phyloP scores from a whole-genome alignment of 2,329 filamentous ascomycete genomes.

The Elsinoe ampelina region DNA sequence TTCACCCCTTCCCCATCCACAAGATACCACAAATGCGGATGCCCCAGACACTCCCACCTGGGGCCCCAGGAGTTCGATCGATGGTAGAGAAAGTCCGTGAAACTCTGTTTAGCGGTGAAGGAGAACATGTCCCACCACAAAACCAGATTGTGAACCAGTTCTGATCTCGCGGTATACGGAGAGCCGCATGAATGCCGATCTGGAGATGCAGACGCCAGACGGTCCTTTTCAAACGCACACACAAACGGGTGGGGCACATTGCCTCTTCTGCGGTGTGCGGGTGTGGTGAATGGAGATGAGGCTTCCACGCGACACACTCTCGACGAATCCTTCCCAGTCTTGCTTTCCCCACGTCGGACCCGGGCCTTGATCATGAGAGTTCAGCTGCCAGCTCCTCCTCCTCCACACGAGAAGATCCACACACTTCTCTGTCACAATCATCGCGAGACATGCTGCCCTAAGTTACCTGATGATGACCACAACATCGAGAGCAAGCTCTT shows the following conservation, averaged over 20 bases:
- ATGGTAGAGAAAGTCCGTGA: neutral
- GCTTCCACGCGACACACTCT: neutral
- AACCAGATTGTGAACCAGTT: neutral
- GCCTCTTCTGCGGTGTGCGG: neutral
- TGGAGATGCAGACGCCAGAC: no score
- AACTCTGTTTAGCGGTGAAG: neutral
- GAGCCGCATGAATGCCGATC: neutral
- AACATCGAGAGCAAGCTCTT: neutral
- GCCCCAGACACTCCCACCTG: constrained; percentile 9
- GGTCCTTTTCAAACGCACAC: neutral
- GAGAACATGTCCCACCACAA: neutral
- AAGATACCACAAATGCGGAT: neutral
- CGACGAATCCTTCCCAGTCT: neutral
- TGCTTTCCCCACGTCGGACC: no score
- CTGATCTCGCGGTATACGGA: neutral
- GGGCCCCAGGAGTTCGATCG: constrained; percentile 8
- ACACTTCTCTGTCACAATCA: neutral
- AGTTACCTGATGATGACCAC: neutral
- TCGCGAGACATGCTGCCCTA: neutral
- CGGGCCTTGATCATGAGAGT: no score
- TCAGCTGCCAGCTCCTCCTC: no score
- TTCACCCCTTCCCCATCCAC: neutral
- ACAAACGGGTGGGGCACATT: constrained; percentile 7
- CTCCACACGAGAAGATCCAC: neutral
- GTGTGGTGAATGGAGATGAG: neutral